A percentile compares a stretch with the other conserved stretches of the same genome.
phyloP scores from a whole-genome alignment of 225 moss, liverwort and hornwort genomes.

The Bryoerythrophyllum caledonicum region DNA sequence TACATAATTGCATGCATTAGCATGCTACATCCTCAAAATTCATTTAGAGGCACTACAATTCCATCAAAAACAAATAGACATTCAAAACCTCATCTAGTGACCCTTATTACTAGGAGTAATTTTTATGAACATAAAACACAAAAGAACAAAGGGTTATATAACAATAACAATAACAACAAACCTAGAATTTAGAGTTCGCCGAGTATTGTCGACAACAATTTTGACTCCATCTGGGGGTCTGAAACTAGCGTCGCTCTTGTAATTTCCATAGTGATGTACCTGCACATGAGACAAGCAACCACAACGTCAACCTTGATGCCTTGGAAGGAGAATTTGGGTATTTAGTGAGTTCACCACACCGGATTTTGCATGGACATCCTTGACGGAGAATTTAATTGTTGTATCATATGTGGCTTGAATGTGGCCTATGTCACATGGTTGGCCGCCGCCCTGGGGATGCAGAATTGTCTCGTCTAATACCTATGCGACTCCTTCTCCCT shows the following conservation, averaged over 20 bases:
- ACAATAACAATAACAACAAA: too few relatives aligned
- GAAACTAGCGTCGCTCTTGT: constrained; percentile 32
- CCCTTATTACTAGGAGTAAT: too few relatives aligned
- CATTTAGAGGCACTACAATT: too few relatives aligned
- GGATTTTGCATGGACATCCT: constrained; percentile 62
- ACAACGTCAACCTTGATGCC: too few relatives aligned
- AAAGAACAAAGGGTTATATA: too few relatives aligned
- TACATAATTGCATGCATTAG: too few relatives aligned
- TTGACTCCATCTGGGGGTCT: constrained; percentile 53
- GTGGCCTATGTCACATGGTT: constrained; percentile 61
- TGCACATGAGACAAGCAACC: constrained; percentile 12
- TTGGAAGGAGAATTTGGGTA: too few relatives aligned
- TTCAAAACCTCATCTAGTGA: too few relatives aligned
- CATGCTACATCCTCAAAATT: too few relatives aligned
- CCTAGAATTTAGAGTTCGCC: constrained; percentile 62
- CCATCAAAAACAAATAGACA: too few relatives aligned
- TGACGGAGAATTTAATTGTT: constrained; percentile 54
- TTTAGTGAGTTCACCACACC: constrained; percentile 54
- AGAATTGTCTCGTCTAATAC: constrained; percentile 69
- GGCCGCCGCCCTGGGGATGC: constrained; percentile 77
- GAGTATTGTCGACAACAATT: constrained; percentile 48
- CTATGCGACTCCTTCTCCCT: constrained; percentile 61
- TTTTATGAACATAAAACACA: too few relatives aligned
- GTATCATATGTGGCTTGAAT: constrained; percentile 44
- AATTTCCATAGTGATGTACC: constrained; percentile 73